phyloP scores from a whole-genome alignment of 1,139 yeast genomes.

The Candida freyschussii region DNA sequence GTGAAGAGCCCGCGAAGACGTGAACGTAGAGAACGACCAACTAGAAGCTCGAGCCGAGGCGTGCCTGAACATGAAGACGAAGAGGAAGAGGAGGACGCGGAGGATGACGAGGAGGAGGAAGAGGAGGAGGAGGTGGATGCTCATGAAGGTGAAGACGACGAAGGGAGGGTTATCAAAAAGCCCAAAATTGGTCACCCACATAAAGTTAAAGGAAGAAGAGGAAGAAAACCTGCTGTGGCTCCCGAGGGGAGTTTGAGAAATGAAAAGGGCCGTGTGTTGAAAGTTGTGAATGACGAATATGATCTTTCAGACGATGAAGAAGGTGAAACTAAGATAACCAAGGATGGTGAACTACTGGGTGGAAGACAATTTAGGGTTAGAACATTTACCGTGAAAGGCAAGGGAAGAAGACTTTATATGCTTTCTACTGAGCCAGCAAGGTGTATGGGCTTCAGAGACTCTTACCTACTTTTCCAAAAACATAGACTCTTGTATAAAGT shows the following conservation, averaged over 20 bases:
- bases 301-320: conserved; percentile 74
- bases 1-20: too few species aligned
- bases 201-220: conserved; percentile 21
- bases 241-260: conserved; percentile 30
- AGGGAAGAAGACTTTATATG: conserved; percentile 77
- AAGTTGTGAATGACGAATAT: conserved; percentile 73
- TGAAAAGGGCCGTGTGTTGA: conserved; percentile 42
- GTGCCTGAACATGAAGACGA: conserved; percentile 8
- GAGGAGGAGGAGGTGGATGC: conserved; percentile 8
- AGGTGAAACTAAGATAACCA: conserved; percentile 73
- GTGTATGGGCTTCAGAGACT: conserved; percentile 90
- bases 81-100: conserved; percentile 9
- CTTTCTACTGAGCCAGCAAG: conserved; percentile 95
- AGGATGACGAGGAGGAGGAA: conserved; percentile 12
- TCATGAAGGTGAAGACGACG: background rate
- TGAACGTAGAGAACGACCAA: too few species aligned
- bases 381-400: conserved; percentile 70
- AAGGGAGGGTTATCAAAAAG: background rate
- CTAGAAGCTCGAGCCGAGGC: conserved; percentile 1
- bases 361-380: conserved; percentile 79
- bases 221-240: conserved; percentile 24
- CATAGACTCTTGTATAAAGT: conserved; percentile 68
- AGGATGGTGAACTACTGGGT: conserved; percentile 62
- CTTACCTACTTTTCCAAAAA: conserved; percentile 83
- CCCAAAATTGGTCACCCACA: too few species aligned